Percentiles rank a stretch among this genome's conserved stretches.
phyloP scores from a whole-genome alignment of 2,329 filamentous ascomycete species.

The Mycosphaerella arachidis region DNA sequence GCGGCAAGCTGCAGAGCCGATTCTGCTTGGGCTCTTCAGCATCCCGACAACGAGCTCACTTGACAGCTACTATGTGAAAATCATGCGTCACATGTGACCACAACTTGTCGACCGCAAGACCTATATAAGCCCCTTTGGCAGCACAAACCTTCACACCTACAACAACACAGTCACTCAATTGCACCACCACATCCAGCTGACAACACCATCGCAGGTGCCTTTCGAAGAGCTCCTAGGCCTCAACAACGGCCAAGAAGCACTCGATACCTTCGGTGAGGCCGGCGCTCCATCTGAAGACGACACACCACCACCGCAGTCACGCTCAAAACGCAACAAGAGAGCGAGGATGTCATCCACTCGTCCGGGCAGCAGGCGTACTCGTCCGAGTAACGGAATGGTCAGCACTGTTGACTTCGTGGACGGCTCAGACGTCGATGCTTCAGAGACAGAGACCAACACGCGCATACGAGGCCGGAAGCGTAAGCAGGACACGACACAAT shows the following conservation, averaged over 20 bases:
- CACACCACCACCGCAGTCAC: neutral
- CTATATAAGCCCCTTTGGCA: neutral
- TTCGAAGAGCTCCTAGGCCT: constrained; percentile 43
- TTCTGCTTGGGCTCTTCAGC: neutral
- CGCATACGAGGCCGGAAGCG: constrained; percentile 20
- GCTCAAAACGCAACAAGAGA: neutral
- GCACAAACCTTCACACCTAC: neutral
- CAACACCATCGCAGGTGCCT: constrained; percentile 37
- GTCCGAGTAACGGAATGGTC: constrained; percentile 22
- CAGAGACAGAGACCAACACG: constrained; percentile 16
- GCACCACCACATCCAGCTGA: neutral
- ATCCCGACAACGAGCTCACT: neutral
- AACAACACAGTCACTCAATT: neutral
- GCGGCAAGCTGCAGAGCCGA: neutral
- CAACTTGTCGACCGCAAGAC: neutral
- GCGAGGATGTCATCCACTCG: constrained; percentile 27
- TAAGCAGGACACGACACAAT: constrained; percentile 22
- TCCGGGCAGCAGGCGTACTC: constrained; percentile 11
- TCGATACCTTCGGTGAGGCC: constrained; percentile 38
- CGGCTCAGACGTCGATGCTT: constrained; percentile 22
- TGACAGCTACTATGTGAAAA: neutral
- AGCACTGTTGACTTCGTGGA: constrained; percentile 26
- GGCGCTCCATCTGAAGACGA: constrained; percentile 15
- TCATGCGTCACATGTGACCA: neutral
- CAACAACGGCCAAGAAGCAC: constrained; percentile 44